A percentile compares a stretch with the other conserved stretches of the same genome.
These are phyloP conservation scores for Aphanomyces stellatus DNA, from an alignment of 352 stramenopile genomes.

Conservation along the genomic window DNA sequence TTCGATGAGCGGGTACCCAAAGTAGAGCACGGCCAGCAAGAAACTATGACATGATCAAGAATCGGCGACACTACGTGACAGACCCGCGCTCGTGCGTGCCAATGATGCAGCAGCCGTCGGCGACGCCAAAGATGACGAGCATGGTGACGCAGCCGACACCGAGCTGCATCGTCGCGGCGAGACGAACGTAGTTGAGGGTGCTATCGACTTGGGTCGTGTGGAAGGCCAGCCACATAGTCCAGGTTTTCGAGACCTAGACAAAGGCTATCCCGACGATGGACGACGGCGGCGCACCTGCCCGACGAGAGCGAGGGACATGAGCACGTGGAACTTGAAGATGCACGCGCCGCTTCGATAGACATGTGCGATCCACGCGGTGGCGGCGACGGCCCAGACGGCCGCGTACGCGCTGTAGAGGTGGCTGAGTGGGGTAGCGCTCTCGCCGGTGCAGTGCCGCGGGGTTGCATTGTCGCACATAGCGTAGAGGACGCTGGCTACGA, in stretches of 20 bases:
- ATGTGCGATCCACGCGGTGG: background rate
- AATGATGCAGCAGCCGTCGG: background rate
- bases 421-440: background rate
- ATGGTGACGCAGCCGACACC: background rate
- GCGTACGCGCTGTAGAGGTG: background rate
- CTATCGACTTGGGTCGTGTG: background rate
- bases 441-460: background rate
- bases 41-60: background rate
- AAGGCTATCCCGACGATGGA: too few relatives aligned
- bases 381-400: background rate
- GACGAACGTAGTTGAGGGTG: background rate
- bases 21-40: background rate
- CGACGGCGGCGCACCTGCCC: background rate
- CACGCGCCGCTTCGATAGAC: background rate
- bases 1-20: conserved; percentile 2
- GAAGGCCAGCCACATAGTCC: background rate
- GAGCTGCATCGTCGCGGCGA: background rate
- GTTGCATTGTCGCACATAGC: background rate
- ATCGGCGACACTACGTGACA: background rate
- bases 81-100: background rate
- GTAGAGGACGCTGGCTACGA: background rate
- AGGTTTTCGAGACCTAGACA: background rate
- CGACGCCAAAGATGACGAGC: background rate
- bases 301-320: background rate
- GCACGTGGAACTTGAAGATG: background rate